Base-by-base conservation (phyloP, 768 basidiomycete species). In the Mycena filopes region DNA sequence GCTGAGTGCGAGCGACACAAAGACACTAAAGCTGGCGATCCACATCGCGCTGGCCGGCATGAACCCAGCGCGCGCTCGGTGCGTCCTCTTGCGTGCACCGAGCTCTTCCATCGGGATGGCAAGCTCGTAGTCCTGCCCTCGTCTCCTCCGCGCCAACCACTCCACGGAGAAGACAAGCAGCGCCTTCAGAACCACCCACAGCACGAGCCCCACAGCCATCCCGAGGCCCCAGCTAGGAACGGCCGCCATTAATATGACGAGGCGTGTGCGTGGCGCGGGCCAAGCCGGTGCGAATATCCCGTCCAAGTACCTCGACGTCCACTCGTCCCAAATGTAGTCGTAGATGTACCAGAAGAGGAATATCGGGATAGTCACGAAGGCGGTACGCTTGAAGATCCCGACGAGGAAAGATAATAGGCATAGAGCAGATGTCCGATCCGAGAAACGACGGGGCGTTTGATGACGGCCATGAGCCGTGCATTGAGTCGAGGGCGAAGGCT, bases 221-320 rank as follows among this genome's bases (percentile, higher is more conserved):
- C 40, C 43, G 2, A 57, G n/a, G 4, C 62, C 62, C 62, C 62
- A 63, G 8, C 48, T 45, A 0, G 63, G 63, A 10, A 64, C 26
- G 42, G 63, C 46, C n/a, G 63, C 63, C 67, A 68, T 65, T 11
- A 61, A 38, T 26, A 68, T n/a, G 8, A 68, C 63, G 11, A 68
- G 59, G 11, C 63, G 63, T 5, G 59, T 68, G 5, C 67, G 57
- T 25, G 54, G 26, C 15, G 29, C 13, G 23, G 67, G 67, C 53
- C 62, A 68, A 23, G 63, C 58, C 4, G 67, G 63, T 18, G 11
- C 18, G 41, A 63, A 68, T 18, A 65, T 38, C 16, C 36, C 67
- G 11, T 23, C 3, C 41, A 25, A 26, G 40, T 40, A 64, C n/a
- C 61, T 21, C 6, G 18, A 20, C 33, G 49, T 5, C 63, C 67